Percentiles rank a stretch among this genome's conserved stretches.
These are phyloP conservation scores for Jamesozyma piceae DNA, from an alignment of 805 yeast genomes.

Conservation along the genomic window DNA sequence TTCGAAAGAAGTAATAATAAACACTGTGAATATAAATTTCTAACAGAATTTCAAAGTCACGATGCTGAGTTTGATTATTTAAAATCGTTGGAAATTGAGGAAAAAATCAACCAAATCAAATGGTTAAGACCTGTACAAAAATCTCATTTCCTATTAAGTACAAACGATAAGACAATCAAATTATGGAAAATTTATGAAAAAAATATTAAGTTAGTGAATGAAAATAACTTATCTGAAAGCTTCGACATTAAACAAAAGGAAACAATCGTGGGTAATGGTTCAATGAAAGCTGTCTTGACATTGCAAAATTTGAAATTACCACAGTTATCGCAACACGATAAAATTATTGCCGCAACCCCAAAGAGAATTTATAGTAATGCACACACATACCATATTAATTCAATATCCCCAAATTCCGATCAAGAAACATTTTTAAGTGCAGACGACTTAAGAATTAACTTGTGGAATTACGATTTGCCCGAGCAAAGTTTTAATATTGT, in stretches of 20 bases:
- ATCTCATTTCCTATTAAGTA: slow-evolving; percentile 81
- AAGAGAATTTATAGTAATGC: slow-evolving; percentile 88
- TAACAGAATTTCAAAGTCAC: slow-evolving; percentile 95
- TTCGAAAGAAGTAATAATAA: slow-evolving; percentile 78
- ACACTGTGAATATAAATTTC: slow-evolving; percentile 86
- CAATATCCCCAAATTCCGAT: slow-evolving; percentile 88
- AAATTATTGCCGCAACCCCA: slow-evolving; percentile 90
- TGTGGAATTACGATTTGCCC: slow-evolving; percentile 91
- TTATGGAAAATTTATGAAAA: slow-evolving; percentile 94
- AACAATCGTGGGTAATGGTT: slow-evolving; percentile 8
- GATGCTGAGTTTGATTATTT: slow-evolving; percentile 97
- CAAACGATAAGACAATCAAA: slow-evolving; percentile 97
- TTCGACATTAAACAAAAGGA: slow-evolving; percentile 9
- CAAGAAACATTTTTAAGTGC: slow-evolving; percentile 89
- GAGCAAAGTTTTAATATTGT: slow-evolving; percentile 95
- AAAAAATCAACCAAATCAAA: slow-evolving; percentile 92
- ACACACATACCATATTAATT: slow-evolving; percentile 95
- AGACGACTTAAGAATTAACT: slow-evolving; percentile 88
- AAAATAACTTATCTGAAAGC: slow-evolving; percentile 64
- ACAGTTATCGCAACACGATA: slow-evolving; percentile 84
- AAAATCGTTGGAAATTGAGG: slow-evolving; percentile 93
- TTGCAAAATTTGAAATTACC: slow-evolving; percentile 61
- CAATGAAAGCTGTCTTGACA: slow-evolving; percentile 28
- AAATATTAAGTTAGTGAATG: slow-evolving; percentile 83
- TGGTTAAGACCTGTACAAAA: slow-evolving; percentile 84